Percentiles rank a stretch among this genome's conserved stretches.
Conservation (phyloP, 495 filamentous ascomycete genomes). For the Xylaria venustula region DNA sequence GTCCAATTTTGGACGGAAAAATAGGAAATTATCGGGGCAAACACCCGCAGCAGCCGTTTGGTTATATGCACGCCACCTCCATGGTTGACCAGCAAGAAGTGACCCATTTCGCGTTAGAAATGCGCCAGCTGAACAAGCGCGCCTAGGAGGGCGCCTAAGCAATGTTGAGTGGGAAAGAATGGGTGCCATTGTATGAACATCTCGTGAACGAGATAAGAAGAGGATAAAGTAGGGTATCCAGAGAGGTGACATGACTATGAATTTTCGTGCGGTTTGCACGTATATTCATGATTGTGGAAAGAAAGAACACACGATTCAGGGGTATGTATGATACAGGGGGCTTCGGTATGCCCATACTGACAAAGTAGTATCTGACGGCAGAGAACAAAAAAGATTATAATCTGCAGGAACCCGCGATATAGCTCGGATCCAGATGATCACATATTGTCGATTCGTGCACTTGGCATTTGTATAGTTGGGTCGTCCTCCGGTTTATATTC, state of each 20-base stretch:
- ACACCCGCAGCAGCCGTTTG: no score
- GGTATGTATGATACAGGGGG: background rate
- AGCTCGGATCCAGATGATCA: slow-evolving; percentile 14
- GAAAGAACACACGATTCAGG: background rate
- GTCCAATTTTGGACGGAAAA: no score
- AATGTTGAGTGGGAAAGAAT: background rate
- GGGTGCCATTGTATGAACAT: background rate
- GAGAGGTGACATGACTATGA: background rate
- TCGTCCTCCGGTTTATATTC: slow-evolving; percentile 46
- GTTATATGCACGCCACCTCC: no score
- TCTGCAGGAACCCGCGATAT: background rate
- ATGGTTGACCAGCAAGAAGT: background rate
- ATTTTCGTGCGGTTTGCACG: background rate
- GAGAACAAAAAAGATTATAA: background rate
- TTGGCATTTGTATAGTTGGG: slow-evolving; percentile 45
- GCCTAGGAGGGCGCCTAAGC: no score
- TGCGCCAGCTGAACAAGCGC: background rate
- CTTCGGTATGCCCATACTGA: background rate
- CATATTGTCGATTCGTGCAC: slow-evolving; percentile 45
- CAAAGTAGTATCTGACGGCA: no score
- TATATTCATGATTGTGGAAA: background rate
- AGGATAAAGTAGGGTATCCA: background rate
- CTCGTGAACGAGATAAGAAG: background rate
- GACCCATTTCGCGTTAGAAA: background rate
- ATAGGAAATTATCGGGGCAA: no score